These are phyloP conservation scores for Neurospora sp. DNA, from an alignment of 495 filamentous ascomycete species.

Conservation along the genomic window DNA sequence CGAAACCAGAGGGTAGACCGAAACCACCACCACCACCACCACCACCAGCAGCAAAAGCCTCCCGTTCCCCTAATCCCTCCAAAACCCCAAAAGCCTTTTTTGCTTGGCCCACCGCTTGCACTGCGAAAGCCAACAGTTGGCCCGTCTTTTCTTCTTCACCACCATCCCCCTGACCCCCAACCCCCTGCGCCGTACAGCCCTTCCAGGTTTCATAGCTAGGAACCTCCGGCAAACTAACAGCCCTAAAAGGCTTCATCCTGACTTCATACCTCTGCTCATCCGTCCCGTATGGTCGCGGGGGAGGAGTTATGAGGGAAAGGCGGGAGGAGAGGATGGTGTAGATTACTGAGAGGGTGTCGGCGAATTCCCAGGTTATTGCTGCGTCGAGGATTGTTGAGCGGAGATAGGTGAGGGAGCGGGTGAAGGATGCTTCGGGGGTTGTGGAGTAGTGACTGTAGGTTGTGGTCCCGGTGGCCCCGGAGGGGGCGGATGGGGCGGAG, in stretches of 20 bases:
- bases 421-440: constrained; percentile 32
- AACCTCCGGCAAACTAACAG: constrained; percentile 60
- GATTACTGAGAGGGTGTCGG: constrained; percentile 54
- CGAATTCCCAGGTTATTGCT: constrained; percentile 57
- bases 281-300: constrained; percentile 52
- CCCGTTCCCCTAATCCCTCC: constrained; percentile 33
- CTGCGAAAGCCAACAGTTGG: constrained; percentile 50
- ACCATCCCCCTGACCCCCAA: no score
- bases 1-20: no score
- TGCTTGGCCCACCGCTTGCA: constrained; percentile 47
- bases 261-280: constrained; percentile 69
- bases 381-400: constrained; percentile 56
- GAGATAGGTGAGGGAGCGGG: constrained; percentile 47
- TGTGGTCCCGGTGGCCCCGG: not conserved
- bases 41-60: constrained; percentile 26
- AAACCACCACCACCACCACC: not conserved
- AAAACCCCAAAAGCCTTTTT: constrained; percentile 57
- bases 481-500: not conserved
- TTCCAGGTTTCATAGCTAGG: constrained; percentile 54
- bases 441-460: constrained; percentile 2
- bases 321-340: constrained; percentile 48
- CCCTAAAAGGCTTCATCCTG: constrained; percentile 80
- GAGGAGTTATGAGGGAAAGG: constrained; percentile 42
- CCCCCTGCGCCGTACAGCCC: not conserved
- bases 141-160: constrained; percentile 9